Evolutionary conservation across 768 basidiomycete genomes (phyloP).

Genomic region (Candolleomyces aberdarensis): DNA sequence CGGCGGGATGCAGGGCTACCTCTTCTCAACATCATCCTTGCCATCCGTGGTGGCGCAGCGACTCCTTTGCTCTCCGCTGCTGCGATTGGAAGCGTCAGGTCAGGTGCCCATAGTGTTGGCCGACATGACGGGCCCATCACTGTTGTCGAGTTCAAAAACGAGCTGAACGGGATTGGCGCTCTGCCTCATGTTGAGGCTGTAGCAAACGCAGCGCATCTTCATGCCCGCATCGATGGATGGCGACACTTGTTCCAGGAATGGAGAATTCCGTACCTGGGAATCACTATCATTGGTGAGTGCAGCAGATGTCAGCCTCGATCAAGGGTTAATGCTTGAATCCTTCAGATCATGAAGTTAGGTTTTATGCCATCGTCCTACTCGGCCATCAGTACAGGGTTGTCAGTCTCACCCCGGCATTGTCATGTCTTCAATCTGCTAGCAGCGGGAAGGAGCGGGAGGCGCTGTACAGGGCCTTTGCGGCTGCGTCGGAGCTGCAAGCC

Average conservation of each 20-base stretch:
- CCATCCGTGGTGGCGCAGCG: neutral
- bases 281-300: conserved; percentile 19
- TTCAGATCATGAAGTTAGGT: conserved; percentile 12
- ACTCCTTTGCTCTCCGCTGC: neutral
- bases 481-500: conserved; percentile 15
- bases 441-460: conserved; percentile 10
- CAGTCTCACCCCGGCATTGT: conserved; percentile 18
- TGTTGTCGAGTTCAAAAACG: conserved; percentile 14
- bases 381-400: conserved; percentile 17
- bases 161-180: conserved; percentile 1
- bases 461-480: conserved; percentile 18
- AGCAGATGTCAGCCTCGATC: conserved; percentile 8
- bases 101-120: conserved; percentile 4
- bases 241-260: conserved; percentile 8
- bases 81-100: conserved; percentile 1
- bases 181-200: conserved; percentile 10
- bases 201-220: conserved; percentile 4
- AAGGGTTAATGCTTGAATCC: conserved; percentile 11
- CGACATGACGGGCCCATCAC: neutral
- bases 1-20: conserved; percentile 6
- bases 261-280: conserved; percentile 15
- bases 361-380: conserved; percentile 17
- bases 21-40: conserved; percentile 4
- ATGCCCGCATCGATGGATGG: neutral
- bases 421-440: conserved; percentile 15